phyloP scores from a whole-genome alignment of 352 stramenopile genomes.

The Pythium coloratum region DNA sequence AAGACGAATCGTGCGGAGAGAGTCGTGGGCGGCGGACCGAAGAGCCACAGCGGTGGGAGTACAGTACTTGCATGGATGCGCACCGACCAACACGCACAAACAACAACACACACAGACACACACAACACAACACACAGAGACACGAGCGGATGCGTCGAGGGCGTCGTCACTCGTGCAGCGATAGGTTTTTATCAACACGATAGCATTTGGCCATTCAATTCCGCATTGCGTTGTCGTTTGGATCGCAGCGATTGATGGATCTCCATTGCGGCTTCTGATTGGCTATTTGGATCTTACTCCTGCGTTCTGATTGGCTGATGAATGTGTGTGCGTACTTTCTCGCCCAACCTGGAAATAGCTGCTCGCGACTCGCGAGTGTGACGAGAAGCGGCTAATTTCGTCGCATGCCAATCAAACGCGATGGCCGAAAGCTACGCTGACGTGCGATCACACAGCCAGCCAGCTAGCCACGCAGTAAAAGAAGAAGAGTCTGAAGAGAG shows the following conservation, averaged over 20 bases:
- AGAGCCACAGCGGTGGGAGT: background rate
- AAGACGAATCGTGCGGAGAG: slow-evolving; percentile 14
- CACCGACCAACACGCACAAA: slow-evolving; percentile 6
- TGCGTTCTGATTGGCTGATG: slow-evolving; percentile 1
- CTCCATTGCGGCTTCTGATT: background rate
- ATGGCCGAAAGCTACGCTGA: background rate
- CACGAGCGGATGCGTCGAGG: background rate
- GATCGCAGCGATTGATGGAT: background rate
- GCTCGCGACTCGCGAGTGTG: background rate
- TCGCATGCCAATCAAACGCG: slow-evolving; percentile 7
- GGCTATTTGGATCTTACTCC: background rate
- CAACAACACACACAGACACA: slow-evolving; percentile 5
- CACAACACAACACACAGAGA: background rate
- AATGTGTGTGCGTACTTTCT: slow-evolving; percentile 1
- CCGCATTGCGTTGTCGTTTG: background rate
- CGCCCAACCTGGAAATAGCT: slow-evolving; percentile 1
- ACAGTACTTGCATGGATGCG: slow-evolving; percentile 8
- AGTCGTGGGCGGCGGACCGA: background rate
- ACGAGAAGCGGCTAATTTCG: slow-evolving; percentile 3
- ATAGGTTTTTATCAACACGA: slow-evolving; percentile 11
- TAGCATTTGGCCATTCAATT: background rate
- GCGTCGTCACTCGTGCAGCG: background rate
- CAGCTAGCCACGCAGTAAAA: background rate
- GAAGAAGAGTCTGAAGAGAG: background rate
- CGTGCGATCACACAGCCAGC: slow-evolving; percentile 5